Conservation (phyloP, 306 rosid genomes). For the Cucurbita argyrosperma region DNA sequence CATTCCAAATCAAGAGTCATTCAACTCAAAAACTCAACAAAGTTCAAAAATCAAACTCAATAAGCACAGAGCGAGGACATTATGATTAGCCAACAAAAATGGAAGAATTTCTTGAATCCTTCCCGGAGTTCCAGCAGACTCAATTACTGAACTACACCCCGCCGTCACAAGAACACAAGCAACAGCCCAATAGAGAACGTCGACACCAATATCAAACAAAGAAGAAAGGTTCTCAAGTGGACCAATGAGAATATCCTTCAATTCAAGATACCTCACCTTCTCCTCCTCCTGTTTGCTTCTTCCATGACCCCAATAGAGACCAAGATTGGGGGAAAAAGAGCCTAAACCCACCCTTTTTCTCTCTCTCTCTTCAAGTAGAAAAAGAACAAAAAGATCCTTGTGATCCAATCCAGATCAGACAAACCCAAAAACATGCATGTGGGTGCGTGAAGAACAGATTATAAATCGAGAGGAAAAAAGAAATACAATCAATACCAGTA, state of each 20-base stretch:
- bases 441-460: slow-evolving; percentile 35
- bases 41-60: slow-evolving; percentile 8
- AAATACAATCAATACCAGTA: slow-evolving; percentile 1
- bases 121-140: slow-evolving; percentile 17
- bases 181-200: slow-evolving; percentile 10
- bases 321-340: slow-evolving; percentile 24
- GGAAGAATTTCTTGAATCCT: slow-evolving; percentile 13
- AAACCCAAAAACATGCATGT: slow-evolving; percentile 70
- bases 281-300: slow-evolving; percentile 29
- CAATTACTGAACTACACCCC: slow-evolving; percentile 21
- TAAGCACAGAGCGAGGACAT: slow-evolving; percentile 9
- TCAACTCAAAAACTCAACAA: slow-evolving; percentile 8
- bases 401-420: slow-evolving; percentile 99
- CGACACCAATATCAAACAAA: slow-evolving; percentile 10
- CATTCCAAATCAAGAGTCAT: slow-evolving; percentile 9
- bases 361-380: slow-evolving; percentile 21
- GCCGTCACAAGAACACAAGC: slow-evolving; percentile 16
- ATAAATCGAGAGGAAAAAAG: background rate
- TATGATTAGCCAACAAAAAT: slow-evolving; percentile 21
- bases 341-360: slow-evolving; percentile 21
- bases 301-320: slow-evolving; percentile 30
- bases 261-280: slow-evolving; percentile 45
- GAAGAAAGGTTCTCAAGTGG: slow-evolving; percentile 35
- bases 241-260: slow-evolving; percentile 34
- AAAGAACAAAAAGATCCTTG: slow-evolving; percentile 51